phyloP scores from a whole-genome alignment of 768 basidiomycete genomes.

The Leccinellum albellum region DNA sequence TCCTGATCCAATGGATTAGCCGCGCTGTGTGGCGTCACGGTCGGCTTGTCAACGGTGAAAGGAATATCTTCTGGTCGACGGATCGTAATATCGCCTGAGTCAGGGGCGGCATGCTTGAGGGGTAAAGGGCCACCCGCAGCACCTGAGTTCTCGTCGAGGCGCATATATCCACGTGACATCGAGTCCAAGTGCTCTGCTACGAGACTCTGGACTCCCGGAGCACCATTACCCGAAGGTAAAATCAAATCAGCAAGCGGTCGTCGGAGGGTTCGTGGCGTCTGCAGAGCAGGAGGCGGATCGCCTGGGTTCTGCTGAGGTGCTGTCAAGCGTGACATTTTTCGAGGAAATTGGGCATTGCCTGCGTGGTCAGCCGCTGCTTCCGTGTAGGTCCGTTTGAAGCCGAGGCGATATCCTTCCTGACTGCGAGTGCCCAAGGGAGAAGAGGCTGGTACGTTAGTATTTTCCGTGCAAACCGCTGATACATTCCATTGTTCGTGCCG shows the following conservation, averaged over 20 bases:
- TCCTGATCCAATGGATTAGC: neutral
- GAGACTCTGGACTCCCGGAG: neutral
- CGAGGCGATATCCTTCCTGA: neutral
- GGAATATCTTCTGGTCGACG: neutral
- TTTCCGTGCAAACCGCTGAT: neutral
- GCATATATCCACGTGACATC: slow-evolving; percentile 13
- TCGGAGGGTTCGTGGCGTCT: slow-evolving; percentile 15
- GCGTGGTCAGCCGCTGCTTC: neutral
- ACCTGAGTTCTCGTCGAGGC: neutral
- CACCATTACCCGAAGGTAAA: neutral
- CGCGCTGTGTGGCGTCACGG: neutral
- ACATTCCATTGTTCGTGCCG: slow-evolving; percentile 3
- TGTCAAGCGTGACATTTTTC: slow-evolving; percentile 9
- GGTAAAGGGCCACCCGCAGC: neutral
- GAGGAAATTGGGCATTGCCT: neutral
- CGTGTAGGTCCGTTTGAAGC: slow-evolving; percentile 14
- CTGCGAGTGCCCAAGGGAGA: slow-evolving; percentile 12
- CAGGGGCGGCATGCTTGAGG: neutral
- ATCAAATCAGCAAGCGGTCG: slow-evolving; percentile 20
- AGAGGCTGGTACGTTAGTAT: neutral
- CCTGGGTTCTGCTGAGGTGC: neutral
- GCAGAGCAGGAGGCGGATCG: neutral
- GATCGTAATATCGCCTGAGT: neutral
- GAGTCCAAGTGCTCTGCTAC: neutral
- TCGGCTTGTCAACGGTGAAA: neutral